Evolutionary conservation across 345 rosid species (phyloP), one percentile per base, ranked within the genome.

Genomic region (Citrus reticulata): DNA sequence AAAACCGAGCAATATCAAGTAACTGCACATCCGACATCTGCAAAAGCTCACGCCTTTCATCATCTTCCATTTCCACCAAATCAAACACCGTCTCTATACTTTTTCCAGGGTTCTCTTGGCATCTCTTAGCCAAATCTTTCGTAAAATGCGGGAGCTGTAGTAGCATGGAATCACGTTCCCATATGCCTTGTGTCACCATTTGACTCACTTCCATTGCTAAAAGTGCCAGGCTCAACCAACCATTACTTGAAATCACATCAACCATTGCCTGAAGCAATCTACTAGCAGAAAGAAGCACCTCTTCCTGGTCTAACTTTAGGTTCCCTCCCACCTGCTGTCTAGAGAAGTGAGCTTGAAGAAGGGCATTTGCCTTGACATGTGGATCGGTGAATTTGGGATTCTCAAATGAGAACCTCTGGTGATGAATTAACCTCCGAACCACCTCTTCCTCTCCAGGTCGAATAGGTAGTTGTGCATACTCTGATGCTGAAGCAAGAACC

Each of bases 331-430:
- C 83, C n/a, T 79, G 81, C 64, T 95, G 99, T 91, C 98, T 89
- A 4, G 97, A 91, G 87, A 95, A 95, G 86, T 93, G 97, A 22
- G 97, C 97, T 84, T 95, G 98, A 62, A 96, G 97, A 83, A 95
- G 88, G 0, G 88, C 93, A 83, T 94, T 96, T 32, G 97, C 97
- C 86, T 96, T 96, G 76, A 91, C 93, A 76, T 92, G 98, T 4
- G 98, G 97, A 70, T 94, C 97, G 0, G 91, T 85, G 83, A 83
- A 90, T 67, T 84, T 92, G 25, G 92, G 93, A 72, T 90, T 92
- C 72, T 91, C 99, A 80, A 91, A 91, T 27, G 99, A 89, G 84
- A 93, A 95, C 81, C 97, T 90, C 90, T 94, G 99, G 81, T 94
- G 98, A 86, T 92, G 88, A 59, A 91, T 89, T 29, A 96, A 86